Evolutionary conservation across 2,329 filamentous ascomycete species (phyloP).

Genomic region (Hawksworthiomyces lignivorus): DNA sequence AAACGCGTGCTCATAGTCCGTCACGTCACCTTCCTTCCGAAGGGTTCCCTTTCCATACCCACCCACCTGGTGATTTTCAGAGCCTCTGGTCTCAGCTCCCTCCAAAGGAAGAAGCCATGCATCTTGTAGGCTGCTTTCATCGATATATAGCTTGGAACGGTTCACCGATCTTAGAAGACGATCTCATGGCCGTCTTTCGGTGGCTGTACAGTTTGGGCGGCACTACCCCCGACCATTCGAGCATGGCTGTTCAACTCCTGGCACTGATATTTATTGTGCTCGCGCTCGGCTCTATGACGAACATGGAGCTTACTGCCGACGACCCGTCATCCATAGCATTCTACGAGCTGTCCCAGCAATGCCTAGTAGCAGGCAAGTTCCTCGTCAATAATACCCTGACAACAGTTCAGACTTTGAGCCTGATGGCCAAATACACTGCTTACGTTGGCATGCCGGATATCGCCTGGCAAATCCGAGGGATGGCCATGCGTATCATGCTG

Average conservation of each 20-base stretch:
- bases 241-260: slow-evolving; percentile 3
- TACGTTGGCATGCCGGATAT: slow-evolving; percentile 6
- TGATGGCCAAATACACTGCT: slow-evolving; percentile 4
- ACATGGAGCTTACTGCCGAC: slow-evolving; percentile 4
- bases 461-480: slow-evolving; percentile 4
- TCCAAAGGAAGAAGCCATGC: slow-evolving; percentile 2
- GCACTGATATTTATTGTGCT: slow-evolving; percentile 2
- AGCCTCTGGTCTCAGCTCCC: neutral
- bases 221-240: neutral
- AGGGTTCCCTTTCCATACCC: neutral
- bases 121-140: slow-evolving; percentile 2
- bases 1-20: neutral
- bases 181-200: neutral
- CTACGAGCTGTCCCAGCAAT: slow-evolving; percentile 3
- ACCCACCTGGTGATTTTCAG: neutral
- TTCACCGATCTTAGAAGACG: neutral
- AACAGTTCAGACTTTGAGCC: neutral
- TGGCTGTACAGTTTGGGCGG: neutral
- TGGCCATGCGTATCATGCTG: slow-evolving; percentile 2
- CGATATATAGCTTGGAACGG: slow-evolving; percentile 5
- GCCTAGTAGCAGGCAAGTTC: slow-evolving; percentile 2
- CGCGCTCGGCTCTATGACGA: slow-evolving; percentile 1
- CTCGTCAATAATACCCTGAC: slow-evolving; percentile 1
- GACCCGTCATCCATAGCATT: slow-evolving; percentile 1
- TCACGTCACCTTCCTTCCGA: neutral